phyloP scores from a whole-genome alignment of 257 asterid genomes.

The Parsonsia alboflavescens region DNA sequence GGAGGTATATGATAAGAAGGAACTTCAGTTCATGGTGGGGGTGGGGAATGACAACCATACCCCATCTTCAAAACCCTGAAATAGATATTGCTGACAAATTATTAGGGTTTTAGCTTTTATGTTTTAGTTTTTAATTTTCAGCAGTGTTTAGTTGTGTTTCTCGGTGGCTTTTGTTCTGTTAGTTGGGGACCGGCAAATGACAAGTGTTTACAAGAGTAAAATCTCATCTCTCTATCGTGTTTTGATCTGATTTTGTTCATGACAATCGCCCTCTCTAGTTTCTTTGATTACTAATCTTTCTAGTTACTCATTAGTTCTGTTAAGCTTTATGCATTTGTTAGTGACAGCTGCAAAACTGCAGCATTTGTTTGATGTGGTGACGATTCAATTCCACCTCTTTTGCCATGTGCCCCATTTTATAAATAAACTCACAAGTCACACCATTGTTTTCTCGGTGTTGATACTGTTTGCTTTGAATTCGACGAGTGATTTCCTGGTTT shows the following conservation, averaged over 20 bases:
- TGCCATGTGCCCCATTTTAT: too few relatives aligned
- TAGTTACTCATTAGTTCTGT: too few relatives aligned
- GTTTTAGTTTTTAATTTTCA: neutral
- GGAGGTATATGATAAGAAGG: slow-evolving; percentile 62
- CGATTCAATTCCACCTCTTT: too few relatives aligned
- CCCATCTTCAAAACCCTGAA: slow-evolving; percentile 43
- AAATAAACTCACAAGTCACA: too few relatives aligned
- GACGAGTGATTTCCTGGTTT: too few relatives aligned
- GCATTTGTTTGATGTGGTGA: too few relatives aligned
- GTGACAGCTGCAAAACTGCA: too few relatives aligned
- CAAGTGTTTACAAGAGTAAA: neutral
- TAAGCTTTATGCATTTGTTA: too few relatives aligned
- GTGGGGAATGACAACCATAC: slow-evolving; percentile 25
- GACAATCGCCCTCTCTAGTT: too few relatives aligned
- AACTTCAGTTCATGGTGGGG: slow-evolving; percentile 69
- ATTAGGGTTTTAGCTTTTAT: neutral
- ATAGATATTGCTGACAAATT: neutral
- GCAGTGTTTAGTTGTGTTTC: neutral
- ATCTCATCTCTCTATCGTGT: neutral
- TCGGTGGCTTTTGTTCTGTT: neutral
- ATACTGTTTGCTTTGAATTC: too few relatives aligned
- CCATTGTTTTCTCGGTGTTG: too few relatives aligned
- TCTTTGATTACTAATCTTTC: too few relatives aligned
- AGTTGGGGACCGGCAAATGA: neutral
- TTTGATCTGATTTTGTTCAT: neutral